Evolutionary conservation across 2,329 filamentous ascomycete genomes (phyloP).

Genomic region (Aspergillus ibericus): DNA sequence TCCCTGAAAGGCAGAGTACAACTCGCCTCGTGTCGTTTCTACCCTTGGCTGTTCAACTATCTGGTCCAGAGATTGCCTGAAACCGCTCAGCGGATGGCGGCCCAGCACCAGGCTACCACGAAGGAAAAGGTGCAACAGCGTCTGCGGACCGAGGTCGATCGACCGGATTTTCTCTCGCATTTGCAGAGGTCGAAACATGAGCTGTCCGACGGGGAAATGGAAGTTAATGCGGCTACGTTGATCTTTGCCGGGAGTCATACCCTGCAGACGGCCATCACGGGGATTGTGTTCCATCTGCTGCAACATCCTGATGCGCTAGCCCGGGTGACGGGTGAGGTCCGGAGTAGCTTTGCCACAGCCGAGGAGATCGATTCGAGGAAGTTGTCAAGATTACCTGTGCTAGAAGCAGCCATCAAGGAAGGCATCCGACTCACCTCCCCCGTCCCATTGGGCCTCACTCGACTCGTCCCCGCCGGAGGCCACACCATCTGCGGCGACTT

Average conservation of each 20-base stretch:
- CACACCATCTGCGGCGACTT: background rate
- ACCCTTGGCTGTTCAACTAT: background rate
- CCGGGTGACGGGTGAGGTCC: background rate
- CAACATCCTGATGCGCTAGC: background rate
- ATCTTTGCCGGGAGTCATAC: slow-evolving; percentile 4
- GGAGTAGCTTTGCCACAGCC: background rate
- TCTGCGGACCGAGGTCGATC: background rate
- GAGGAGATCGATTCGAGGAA: background rate
- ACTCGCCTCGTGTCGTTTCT: background rate
- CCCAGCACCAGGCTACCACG: background rate
- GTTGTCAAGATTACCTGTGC: background rate
- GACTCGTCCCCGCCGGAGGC: background rate
- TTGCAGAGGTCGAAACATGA: background rate
- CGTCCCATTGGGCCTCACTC: background rate
- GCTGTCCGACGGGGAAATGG: background rate
- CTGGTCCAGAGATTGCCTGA: background rate
- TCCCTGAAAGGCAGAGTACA: slow-evolving; percentile 5
- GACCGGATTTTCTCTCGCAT: background rate
- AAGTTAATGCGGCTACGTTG: background rate
- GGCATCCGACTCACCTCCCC: background rate
- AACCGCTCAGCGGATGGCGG: background rate
- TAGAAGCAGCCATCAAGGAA: background rate
- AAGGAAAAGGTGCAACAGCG: background rate
- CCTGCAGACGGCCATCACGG: background rate
- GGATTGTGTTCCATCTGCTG: background rate